Base-by-base conservation (phyloP, 2,329 filamentous ascomycete species). In the Sporothrix globosa region DNA sequence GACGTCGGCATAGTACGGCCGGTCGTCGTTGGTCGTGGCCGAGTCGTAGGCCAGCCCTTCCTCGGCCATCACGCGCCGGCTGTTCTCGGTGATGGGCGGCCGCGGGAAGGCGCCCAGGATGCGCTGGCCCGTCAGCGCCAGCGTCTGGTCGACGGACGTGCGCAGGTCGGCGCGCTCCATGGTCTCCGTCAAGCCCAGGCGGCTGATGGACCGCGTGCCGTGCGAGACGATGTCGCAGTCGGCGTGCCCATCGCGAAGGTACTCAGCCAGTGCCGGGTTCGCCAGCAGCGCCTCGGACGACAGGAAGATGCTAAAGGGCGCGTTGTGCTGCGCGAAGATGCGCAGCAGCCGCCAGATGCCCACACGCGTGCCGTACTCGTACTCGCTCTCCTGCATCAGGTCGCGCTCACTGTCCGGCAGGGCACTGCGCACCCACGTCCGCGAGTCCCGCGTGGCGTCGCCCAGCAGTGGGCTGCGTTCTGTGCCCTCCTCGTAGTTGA, bases 341-440 rank as follows among this genome's bases (percentile, higher is more conserved):
- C 67, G 66, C 34, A 71, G 70, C 41, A 71, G 58, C 13, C 70
- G 67, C 70, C 66, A 71, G 56, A 69, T 67, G 30, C 70, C 66
- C 11, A 71, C 70, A 10, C 70, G 70, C 10, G 70, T 71, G 46
- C 70, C 70, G 66, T 71, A 71, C 50, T 71, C 70, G 58, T 71
- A 71, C 70, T 71, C 70, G 66, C 67, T 67, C 56, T 71, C 70
- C 67, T 69, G 70, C 52, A 69, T 71, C 41, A 71, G 67, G 34
- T 69, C 66, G 50, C 70, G 70, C 52, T 69, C 58, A 50, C 50
- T 67, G 48, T 66, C 58, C 9, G 67, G 67, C 13, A 71, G 58
- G 2, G 67, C 67, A 53, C 66, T 69, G 17, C 52, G 53, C 34
- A 71, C 66, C 70, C 70, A 71, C 3, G 70, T 71, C 21, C 70